Evolutionary conservation across 2,329 filamentous ascomycete species (phyloP).

Genomic region (Ciborinia camelliae): DNA sequence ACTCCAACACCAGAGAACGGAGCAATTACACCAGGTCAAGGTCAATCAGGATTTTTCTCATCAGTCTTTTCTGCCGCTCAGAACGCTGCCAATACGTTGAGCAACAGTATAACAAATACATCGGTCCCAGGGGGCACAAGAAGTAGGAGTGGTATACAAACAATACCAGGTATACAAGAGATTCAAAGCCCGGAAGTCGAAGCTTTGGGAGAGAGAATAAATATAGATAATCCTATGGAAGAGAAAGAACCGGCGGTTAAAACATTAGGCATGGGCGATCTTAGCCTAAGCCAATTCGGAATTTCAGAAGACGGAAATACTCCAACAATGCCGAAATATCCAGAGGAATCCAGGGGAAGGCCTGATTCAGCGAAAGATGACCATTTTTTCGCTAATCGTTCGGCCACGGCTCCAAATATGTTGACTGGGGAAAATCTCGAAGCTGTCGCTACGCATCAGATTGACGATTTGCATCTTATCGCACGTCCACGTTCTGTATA

Average conservation of each 20-base stretch:
- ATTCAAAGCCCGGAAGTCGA: constrained; percentile 35
- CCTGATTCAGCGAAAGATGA: constrained; percentile 30
- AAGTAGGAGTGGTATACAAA: constrained; percentile 40
- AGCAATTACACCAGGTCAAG: constrained; percentile 42
- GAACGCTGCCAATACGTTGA: constrained; percentile 77
- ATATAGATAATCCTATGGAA: constrained; percentile 38
- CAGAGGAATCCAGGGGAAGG: constrained; percentile 40
- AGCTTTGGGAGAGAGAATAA: constrained; percentile 37
- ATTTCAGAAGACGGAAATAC: constrained; percentile 62
- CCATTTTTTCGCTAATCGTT: constrained; percentile 21
- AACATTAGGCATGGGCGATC: constrained; percentile 82
- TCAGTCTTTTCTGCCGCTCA: constrained; percentile 90
- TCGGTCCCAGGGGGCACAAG: constrained; percentile 51
- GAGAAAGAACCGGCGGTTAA: constrained; percentile 75
- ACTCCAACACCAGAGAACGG: constrained; percentile 73
- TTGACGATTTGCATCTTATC: constrained; percentile 31
- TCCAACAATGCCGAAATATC: constrained; percentile 54
- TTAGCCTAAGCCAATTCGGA: constrained; percentile 85
- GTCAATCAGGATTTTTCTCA: constrained; percentile 77
- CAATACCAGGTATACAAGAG: constrained; percentile 31
- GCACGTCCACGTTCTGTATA: constrained; percentile 48
- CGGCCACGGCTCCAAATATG: constrained; percentile 9
- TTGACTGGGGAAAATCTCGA: constrained; percentile 27
- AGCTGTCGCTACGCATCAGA: constrained; percentile 22
- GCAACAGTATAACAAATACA: constrained; percentile 69